Base-by-base conservation (phyloP, 1,139 yeast genomes). In the Taphrina communis region DNA sequence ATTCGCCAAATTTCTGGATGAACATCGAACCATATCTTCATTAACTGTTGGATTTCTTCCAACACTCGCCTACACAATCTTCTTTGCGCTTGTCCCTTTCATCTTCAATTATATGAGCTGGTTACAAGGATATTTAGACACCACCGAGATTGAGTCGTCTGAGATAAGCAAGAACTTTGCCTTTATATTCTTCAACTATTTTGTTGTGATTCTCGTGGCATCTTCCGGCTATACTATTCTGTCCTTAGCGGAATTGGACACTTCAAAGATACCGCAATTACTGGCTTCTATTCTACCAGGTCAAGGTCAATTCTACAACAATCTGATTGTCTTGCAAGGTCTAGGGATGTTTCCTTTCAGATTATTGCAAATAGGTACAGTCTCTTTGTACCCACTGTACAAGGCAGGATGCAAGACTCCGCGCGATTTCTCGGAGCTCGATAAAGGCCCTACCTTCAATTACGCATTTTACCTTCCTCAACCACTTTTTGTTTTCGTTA, bases 381-480 rank as follows among this genome's bases (percentile, higher is more conserved):
- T 86, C 73, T 79, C 82, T 69, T 85, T 83, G 75, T 88, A 83
- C 77, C 91, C 85, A 58, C 85, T 82, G 70, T 86, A 69, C 57
- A 66, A 71, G 53, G 52, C 69, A 38, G 68, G 72, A 42, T 70
- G 73, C 66, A 69, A 68, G 58, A 70, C 74, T 6, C 91, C 96
- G 6, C 80, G 91, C 70, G 90, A 87, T 72, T 84, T 84, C 72
- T 82, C 88, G 73, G 86, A 88, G 70, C 81, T 90, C 66, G 87
- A 88, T 76, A 86, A 85, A 72, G 95, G 96, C 0, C 92, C 94
- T 4, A 82, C 84, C 50, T 89, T 90, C 79, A 89, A 90, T 76
- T 90, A 89, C 77, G 96, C 96, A 0, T 80, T 90, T 19, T 88
- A 88, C 72, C 79, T 90, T 65, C 97, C 97, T 0, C 95, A 88